Evolutionary conservation across 768 basidiomycete species (phyloP).

Genomic region (Terana coerulea): DNA sequence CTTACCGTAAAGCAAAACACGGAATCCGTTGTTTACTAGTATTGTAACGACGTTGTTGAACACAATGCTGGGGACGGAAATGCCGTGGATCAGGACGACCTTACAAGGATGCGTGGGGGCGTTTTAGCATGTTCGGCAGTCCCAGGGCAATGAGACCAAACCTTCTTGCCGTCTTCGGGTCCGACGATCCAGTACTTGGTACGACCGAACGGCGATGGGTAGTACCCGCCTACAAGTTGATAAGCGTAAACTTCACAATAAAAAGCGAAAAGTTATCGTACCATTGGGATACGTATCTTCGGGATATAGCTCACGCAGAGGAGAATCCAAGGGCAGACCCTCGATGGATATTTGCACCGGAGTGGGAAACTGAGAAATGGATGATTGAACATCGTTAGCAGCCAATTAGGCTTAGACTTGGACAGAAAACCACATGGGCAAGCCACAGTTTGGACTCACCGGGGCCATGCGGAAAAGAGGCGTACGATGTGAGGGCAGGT

Average conservation of each 20-base stretch:
- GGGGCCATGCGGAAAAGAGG: too few relatives aligned
- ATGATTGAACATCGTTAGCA: too few relatives aligned
- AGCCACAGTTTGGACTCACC: too few relatives aligned
- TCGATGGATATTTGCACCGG: conserved; percentile 23
- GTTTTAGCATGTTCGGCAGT: background rate
- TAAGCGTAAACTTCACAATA: background rate
- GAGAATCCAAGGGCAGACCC: conserved; percentile 16
- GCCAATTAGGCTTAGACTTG: too few relatives aligned
- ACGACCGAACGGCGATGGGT: too few relatives aligned
- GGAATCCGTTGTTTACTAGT: conserved; percentile 59
- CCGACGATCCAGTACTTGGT: conserved; percentile 72
- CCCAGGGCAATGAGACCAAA: conserved; percentile 24
- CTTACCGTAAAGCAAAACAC: conserved; percentile 72
- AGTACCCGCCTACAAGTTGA: conserved; percentile 56
- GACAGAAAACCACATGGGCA: too few relatives aligned
- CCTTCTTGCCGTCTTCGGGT: conserved; percentile 62
- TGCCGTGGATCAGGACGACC: conserved; percentile 75
- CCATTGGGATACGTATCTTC: conserved; percentile 28
- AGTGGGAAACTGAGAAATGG: conserved; percentile 21
- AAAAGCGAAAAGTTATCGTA: background rate
- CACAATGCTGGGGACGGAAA: conserved; percentile 69
- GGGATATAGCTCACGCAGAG: conserved; percentile 25
- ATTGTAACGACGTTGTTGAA: conserved; percentile 70
- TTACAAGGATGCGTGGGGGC: too few relatives aligned
- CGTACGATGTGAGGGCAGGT: too few relatives aligned